phyloP scores from a whole-genome alignment of 306 rosid species.

The Prosopis cineraria region DNA sequence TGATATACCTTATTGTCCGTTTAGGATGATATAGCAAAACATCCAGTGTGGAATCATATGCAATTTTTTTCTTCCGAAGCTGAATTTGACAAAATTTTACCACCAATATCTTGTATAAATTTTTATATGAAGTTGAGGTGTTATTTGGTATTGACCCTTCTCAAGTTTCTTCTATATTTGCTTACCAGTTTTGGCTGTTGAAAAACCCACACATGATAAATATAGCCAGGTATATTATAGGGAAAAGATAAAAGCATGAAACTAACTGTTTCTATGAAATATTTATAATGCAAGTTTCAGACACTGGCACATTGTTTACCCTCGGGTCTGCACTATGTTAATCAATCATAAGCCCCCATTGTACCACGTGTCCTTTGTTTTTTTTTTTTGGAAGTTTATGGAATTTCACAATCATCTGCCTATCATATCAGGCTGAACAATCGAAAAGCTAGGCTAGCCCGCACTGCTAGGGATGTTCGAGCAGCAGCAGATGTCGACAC shows the following conservation, averaged over 20 bases:
- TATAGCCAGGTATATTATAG: not conserved
- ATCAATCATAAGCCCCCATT: not conserved
- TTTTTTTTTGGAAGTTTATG: not conserved
- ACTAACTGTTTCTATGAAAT: not conserved
- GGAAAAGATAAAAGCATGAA: not conserved
- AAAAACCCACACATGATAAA: not conserved
- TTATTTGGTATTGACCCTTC: constrained; percentile 13
- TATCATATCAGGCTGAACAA: constrained; percentile 78
- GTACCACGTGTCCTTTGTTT: not conserved
- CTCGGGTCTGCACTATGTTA: constrained; percentile 19
- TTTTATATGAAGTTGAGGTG: constrained; percentile 2
- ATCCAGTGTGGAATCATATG: constrained; percentile 5
- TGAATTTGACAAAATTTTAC: not conserved
- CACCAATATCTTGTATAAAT: not conserved
- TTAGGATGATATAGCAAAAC: not conserved
- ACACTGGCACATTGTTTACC: not conserved
- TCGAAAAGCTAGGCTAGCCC: constrained; percentile 92
- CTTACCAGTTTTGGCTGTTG: not conserved
- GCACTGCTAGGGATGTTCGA: constrained; percentile 71
- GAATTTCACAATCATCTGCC: not conserved
- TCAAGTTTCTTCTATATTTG: not conserved
- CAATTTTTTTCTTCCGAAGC: not conserved
- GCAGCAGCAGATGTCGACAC: constrained; percentile 51
- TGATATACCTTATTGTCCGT: not conserved
- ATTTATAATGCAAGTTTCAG: not conserved